Evolutionary conservation across 768 basidiomycete genomes (phyloP), one percentile per base, ranked within the genome.

Genomic region (Termitomyces sp.): DNA sequence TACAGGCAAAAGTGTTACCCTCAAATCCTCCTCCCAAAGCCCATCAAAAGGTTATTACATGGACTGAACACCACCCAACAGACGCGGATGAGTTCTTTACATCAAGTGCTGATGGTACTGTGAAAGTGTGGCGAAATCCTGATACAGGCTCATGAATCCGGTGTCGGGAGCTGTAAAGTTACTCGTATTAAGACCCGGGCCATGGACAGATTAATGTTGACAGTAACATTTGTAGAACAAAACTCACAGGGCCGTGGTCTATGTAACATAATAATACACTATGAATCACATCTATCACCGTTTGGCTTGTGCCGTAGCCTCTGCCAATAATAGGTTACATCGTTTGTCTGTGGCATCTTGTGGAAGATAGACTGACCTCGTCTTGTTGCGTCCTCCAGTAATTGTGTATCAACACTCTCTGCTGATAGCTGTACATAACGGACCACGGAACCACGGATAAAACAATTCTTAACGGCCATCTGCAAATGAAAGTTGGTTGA

Each of bases 381-480:
- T 72, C 97, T 81, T 39, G 96, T 98, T 35, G 96, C 96, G 73
- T 99, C 96, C 76, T 99, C 96, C 44, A 99, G 73, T 55, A 98
- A 75, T 66, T 96, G 94, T 2, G 94, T 97, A 74, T 99, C 97
- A 61, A 99, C 94, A 63, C 91, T 91, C 64, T 92, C 89, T 28
- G 92, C 87, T 3, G 94, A 94, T 58, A 99, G 81, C 71, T 96
- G 93, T 20, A 98, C 97, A 69, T 99, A 99, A 66, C 97, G 90
- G 56, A 99, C 96, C 15, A 98, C 97, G 18, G 94, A 96, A 64
- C 97, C 97, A 46, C 97, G 90, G 68, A 99, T 99, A 72, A 99
- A 99, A 74, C 95, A 97, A 74, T 98, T 98, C 79, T 96, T 96
- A 46, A 99, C 95, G 0, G 96, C 95, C 88, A 98, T 95, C 96